Conservation (phyloP, 176 grass and related monocot genomes). For the Stipa capillata region DNA sequence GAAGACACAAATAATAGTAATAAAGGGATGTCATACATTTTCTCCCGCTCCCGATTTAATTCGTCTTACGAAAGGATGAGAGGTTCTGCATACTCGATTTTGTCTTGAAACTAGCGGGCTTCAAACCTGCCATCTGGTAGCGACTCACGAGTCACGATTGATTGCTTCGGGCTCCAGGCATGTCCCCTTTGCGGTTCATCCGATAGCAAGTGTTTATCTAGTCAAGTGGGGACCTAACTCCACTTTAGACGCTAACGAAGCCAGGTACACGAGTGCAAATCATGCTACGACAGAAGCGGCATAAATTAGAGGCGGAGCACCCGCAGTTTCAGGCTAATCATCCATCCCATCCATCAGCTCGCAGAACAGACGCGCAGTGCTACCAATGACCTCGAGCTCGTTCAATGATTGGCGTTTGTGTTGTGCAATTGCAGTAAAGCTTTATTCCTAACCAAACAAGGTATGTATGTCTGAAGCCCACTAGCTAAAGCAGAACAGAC, state of each 20-base stretch:
- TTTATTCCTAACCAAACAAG: slow-evolving; percentile 21
- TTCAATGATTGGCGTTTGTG: not conserved
- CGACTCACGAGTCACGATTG: not conserved
- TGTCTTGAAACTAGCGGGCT: not conserved
- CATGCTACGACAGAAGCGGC: not conserved
- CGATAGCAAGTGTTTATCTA: not conserved
- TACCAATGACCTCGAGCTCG: not conserved
- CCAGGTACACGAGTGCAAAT: not conserved
- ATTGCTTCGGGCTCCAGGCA: not conserved
- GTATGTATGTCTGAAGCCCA: not conserved
- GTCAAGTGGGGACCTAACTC: not conserved
- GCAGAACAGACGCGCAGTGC: not conserved
- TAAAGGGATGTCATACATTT: no score
- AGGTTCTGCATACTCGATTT: no score
- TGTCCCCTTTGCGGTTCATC: not conserved
- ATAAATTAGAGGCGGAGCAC: not conserved
- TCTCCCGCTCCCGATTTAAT: no score
- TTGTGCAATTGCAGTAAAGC: not conserved
- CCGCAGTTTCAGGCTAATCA: not conserved
- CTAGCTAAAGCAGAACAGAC: slow-evolving; percentile 27
- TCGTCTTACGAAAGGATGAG: no score
- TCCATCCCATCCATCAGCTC: not conserved
- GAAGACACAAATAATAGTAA: no score
- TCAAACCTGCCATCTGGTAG: not conserved
- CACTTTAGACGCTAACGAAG: not conserved